These are phyloP conservation scores for Colletotrichum sp. DNA, from an alignment of 2,329 filamentous ascomycete species.

Conservation along the genomic window DNA sequence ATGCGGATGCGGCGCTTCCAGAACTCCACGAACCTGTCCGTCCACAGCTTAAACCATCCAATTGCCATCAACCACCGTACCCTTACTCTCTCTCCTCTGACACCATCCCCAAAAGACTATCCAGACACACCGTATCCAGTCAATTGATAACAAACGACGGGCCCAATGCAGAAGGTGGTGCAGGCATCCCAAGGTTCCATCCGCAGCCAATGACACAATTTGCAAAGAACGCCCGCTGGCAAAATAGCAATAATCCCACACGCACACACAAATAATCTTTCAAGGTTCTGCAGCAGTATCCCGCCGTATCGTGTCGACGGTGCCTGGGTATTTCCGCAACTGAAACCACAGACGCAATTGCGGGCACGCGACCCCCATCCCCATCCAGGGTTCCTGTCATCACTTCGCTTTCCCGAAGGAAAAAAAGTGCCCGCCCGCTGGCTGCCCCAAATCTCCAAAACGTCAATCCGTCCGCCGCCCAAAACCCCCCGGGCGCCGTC, in stretches of 20 bases:
- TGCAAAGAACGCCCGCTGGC: background rate
- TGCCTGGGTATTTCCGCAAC: background rate
- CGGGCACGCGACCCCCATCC: slow-evolving; percentile 12
- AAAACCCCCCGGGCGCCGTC: background rate
- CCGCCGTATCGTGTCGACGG: background rate
- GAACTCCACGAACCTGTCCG: background rate
- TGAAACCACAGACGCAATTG: slow-evolving; percentile 3
- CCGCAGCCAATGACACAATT: background rate
- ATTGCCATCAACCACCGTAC: background rate
- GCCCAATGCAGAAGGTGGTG: background rate
- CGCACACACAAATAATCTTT: background rate
- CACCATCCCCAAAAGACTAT: background rate
- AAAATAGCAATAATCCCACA: background rate
- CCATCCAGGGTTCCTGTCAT: background rate
- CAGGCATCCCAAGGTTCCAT: background rate
- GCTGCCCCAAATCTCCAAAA: background rate
- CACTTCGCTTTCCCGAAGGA: background rate
- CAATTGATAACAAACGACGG: background rate
- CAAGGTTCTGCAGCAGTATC: background rate
- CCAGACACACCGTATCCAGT: background rate
- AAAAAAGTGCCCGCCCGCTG: background rate
- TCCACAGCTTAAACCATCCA: background rate
- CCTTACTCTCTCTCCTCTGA: background rate
- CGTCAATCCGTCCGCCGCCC: background rate
- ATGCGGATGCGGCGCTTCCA: background rate